Evolutionary conservation across 78 protist genomes (phyloP).

Genomic region (Emiliania huxleyi): DNA sequence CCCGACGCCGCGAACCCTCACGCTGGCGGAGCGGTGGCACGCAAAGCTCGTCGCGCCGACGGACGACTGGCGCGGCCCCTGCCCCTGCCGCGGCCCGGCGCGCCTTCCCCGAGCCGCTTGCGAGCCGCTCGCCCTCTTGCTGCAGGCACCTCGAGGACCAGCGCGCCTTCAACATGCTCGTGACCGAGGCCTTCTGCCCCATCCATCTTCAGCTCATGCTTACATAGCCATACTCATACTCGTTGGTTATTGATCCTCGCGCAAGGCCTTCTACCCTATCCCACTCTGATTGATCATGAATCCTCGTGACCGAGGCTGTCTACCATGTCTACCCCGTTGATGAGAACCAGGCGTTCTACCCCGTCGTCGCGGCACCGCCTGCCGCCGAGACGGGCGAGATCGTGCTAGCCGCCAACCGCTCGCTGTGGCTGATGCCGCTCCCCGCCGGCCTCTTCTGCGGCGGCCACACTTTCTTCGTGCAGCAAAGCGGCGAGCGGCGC

Average conservation of each 20-base stretch:
- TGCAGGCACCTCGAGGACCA: background rate
- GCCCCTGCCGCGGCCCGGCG: too few relatives aligned
- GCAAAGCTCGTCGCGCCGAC: background rate
- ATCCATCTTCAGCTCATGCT: background rate
- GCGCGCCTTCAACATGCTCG: constrained; percentile 2
- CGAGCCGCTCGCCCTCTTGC: too few relatives aligned
- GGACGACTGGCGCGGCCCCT: constrained; percentile 17
- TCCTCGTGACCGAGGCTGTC: too few relatives aligned
- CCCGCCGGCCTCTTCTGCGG: background rate
- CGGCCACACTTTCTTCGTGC: constrained; percentile 26
- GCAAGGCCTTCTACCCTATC: too few relatives aligned
- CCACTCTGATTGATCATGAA: too few relatives aligned
- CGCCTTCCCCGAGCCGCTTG: too few relatives aligned
- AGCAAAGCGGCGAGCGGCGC: background rate
- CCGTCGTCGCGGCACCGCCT: background rate
- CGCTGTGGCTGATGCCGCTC: background rate
- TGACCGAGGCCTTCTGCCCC: background rate
- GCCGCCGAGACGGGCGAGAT: background rate
- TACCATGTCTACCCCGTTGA: too few relatives aligned
- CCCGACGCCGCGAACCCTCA: background rate
- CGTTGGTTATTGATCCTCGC: too few relatives aligned
- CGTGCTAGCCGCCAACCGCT: background rate
- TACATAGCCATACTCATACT: too few relatives aligned
- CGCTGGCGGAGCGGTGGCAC: background rate
- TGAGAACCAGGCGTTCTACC: background rate